Percentiles rank a stretch among this genome's conserved stretches.
Conservation (phyloP, 306 rosid species). For the Inga oerstediana region DNA sequence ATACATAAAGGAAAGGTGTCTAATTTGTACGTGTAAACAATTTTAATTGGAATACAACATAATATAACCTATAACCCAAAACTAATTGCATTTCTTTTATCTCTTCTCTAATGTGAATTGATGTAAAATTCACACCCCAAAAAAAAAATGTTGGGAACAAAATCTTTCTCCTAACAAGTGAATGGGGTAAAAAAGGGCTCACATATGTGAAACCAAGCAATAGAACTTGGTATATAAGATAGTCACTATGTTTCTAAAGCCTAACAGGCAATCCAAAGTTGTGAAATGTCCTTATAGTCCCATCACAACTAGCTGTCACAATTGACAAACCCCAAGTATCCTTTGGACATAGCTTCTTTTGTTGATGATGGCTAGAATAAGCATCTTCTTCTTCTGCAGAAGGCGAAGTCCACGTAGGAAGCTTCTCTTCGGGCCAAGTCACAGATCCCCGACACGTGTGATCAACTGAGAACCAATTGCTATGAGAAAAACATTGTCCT, state of each 20-base stretch:
- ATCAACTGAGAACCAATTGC: conserved; percentile 74
- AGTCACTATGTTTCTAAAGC: conserved; percentile 30
- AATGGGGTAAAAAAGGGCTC: background rate
- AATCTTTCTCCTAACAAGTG: background rate
- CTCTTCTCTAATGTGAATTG: background rate
- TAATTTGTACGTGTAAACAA: background rate
- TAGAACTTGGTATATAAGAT: background rate
- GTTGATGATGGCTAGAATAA: background rate
- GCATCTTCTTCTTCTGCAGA: background rate
- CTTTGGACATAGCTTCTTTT: conserved; percentile 23
- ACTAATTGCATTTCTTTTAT: background rate
- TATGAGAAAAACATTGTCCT: conserved; percentile 52
- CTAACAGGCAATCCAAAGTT: conserved; percentile 88
- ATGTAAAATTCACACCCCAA: background rate
- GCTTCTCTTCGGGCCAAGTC: conserved; percentile 95
- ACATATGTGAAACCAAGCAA: background rate
- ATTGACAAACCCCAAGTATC: conserved; percentile 82
- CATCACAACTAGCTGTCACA: conserved; percentile 75
- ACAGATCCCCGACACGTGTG: conserved; percentile 57
- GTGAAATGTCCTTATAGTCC: conserved; percentile 77
- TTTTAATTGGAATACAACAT: background rate
- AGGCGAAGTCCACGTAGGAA: conserved; percentile 56
- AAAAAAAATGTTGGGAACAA: background rate
- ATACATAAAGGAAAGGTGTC: background rate
- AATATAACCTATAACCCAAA: background rate